Conservation (phyloP, 208 protist genomes). For the Leishmania arabica region DNA sequence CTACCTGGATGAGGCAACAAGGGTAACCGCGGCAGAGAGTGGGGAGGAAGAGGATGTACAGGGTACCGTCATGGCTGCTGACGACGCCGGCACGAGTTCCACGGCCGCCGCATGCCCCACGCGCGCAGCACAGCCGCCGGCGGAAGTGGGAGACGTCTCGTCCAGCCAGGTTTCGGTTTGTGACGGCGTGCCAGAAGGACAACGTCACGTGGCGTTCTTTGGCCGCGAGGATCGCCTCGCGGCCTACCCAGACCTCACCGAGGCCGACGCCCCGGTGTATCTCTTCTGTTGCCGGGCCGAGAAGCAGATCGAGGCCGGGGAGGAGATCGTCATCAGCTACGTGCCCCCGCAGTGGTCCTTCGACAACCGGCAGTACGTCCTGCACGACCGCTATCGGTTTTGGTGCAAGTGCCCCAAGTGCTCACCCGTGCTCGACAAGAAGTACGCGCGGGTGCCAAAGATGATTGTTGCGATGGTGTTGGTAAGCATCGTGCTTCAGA, state of each 20-base stretch:
- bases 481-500: conserved; percentile 63
- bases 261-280: conserved; percentile 54
- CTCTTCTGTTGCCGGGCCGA: conserved; percentile 88
- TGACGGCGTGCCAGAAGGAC: background rate
- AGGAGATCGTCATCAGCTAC: conserved; percentile 88
- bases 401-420: conserved; percentile 91
- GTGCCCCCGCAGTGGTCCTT: conserved; percentile 82
- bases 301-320: conserved; percentile 65
- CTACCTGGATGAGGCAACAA: conserved; percentile 54
- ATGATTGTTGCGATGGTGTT: conserved; percentile 54
- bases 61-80: background rate
- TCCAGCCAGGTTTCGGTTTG: background rate
- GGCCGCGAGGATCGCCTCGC: conserved; percentile 16
- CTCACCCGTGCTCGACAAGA: conserved; percentile 60
- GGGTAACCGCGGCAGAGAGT: background rate
- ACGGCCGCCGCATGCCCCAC: background rate
- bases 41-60: conserved; percentile 2
- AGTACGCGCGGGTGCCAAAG: conserved; percentile 58
- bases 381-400: conserved; percentile 90
- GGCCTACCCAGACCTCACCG: conserved; percentile 43
- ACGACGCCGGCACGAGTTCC: background rate
- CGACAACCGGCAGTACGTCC: conserved; percentile 90
- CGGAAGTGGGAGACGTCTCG: background rate
- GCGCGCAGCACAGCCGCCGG: background rate
- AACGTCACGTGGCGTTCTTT: conserved; percentile 31